A percentile compares a stretch with the other conserved stretches of the same genome.
Conservation (phyloP, 1,284 basidiomycete species). For the Mycena citricolor region DNA sequence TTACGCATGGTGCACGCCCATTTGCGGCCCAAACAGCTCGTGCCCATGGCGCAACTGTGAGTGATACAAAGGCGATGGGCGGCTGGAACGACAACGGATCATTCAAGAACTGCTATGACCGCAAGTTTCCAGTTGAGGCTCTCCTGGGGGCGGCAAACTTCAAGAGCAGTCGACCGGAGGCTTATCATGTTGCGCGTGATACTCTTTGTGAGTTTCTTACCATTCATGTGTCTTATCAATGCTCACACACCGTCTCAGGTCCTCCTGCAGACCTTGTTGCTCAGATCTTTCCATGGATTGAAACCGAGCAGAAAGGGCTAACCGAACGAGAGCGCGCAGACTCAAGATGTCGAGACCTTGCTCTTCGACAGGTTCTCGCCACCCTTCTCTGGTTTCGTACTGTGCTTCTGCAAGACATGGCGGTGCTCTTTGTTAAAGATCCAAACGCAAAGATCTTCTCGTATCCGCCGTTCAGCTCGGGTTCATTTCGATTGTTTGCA, state of each 20-base stretch:
- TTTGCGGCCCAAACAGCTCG: slow-evolving; percentile 25
- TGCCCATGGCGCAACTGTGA: slow-evolving; percentile 23
- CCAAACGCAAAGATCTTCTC: slow-evolving; percentile 3
- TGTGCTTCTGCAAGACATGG: slow-evolving; percentile 7
- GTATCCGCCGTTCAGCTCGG: slow-evolving; percentile 2
- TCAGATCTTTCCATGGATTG: slow-evolving; percentile 3
- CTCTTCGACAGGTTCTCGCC: slow-evolving; percentile 2
- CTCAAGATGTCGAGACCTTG: neutral
- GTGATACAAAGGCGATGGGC: slow-evolving; percentile 29
- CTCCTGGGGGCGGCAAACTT: slow-evolving; percentile 33
- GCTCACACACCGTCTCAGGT: slow-evolving; percentile 4
- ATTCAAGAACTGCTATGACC: slow-evolving; percentile 28
- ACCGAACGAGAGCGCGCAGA: neutral
- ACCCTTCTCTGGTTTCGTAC: slow-evolving; percentile 8
- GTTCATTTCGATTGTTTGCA: neutral
- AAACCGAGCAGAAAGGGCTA: neutral
- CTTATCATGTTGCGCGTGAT: slow-evolving; percentile 29
- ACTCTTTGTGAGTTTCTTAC: slow-evolving; percentile 24
- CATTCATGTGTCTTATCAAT: neutral
- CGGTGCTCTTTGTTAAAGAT: slow-evolving; percentile 1
- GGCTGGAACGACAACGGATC: slow-evolving; percentile 27
- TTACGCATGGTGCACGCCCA: slow-evolving; percentile 27
- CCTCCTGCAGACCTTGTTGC: slow-evolving; percentile 2
- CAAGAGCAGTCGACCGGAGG: slow-evolving; percentile 28
- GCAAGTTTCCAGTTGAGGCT: slow-evolving; percentile 28